Evolutionary conservation across 345 rosid species (phyloP), one percentile per base, ranked within the genome.

Genomic region (Pugionium cornutum): DNA sequence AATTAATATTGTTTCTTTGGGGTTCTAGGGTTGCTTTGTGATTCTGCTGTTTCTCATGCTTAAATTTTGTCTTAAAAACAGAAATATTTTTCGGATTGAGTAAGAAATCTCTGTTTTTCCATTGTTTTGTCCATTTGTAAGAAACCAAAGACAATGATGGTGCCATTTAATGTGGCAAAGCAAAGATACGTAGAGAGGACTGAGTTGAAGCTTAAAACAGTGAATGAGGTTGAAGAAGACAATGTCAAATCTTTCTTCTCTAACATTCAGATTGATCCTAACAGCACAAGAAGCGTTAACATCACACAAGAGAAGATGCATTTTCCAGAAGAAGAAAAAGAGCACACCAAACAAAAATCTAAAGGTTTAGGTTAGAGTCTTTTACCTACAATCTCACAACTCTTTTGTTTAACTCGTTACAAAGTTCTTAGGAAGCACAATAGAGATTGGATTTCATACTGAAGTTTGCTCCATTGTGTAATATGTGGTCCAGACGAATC

Each of bases 241-340:
- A 64, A 43, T 37, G 50, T 25, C 52, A 41, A 10, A 4, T 62
- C 63, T 53, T 53, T 68, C 9, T 70, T 70, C 50, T 62, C 68
- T 31, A 70, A 68, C 18, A 77, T 74, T 65, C 57, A 51, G 34
- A 66, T 71, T 46, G 79, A 81, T 41, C 76, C 77, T n/a, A 74
- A 68, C 32, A 70, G 64, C 67, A 52, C 76, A 73, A 65, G 58
- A 62, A 55, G 56, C 33, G 3, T 44, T 25, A 30, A 6, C 62
- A 31, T 7, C 4, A 32, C 3, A 4, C 26, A 9, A n/a, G 40
- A 42, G 32, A 44, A 8, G 40, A 51, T 35, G 1, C 36, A 4
- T 60, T 4, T 30, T 73, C 62, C 32, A 39, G 32, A 48, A 29
- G 6, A 40, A 26, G 27, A 2, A 3, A 44, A 4, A 7, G 34